Percentiles rank a stretch among this genome's conserved stretches.
phyloP scores from a whole-genome alignment of 768 basidiomycete genomes.

The Auriscalpium orientale region DNA sequence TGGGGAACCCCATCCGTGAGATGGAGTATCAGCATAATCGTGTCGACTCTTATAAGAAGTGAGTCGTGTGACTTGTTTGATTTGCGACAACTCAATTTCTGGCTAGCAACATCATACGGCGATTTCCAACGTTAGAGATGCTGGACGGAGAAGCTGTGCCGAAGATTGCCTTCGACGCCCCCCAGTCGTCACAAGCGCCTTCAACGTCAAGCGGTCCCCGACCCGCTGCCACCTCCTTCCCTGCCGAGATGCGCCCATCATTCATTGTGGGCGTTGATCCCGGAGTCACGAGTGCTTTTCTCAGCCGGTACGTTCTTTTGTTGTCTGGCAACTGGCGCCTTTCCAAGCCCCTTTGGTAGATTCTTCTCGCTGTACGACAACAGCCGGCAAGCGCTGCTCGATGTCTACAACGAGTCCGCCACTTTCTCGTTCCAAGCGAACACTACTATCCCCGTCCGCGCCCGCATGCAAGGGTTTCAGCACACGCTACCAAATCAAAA shows the following conservation, averaged over 20 bases:
- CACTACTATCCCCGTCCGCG: constrained; percentile 73
- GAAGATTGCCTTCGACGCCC: constrained; percentile 74
- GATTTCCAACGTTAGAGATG: constrained; percentile 76
- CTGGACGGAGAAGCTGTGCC: constrained; percentile 78
- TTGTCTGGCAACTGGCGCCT: background rate
- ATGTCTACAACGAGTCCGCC: constrained; percentile 78
- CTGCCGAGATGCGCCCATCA: constrained; percentile 63
- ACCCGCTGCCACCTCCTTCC: constrained; percentile 66
- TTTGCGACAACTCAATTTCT: background rate
- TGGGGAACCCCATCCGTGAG: constrained; percentile 70
- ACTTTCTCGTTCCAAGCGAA: constrained; percentile 89
- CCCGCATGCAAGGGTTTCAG: constrained; percentile 65
- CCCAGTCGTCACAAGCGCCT: constrained; percentile 42
- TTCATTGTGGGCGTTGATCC: constrained; percentile 72
- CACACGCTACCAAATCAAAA: constrained; percentile 72
- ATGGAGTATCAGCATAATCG: constrained; percentile 48
- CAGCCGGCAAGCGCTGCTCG: constrained; percentile 55
- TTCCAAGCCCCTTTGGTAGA: constrained; percentile 29
- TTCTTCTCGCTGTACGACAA: constrained; percentile 83
- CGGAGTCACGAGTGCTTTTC: constrained; percentile 64
- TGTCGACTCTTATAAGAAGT: constrained; percentile 66
- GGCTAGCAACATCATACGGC: constrained; percentile 66
- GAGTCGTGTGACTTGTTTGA: constrained; percentile 15
- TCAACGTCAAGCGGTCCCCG: constrained; percentile 27
- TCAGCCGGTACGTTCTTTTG: constrained; percentile 51